Conservation (phyloP, 495 filamentous ascomycete species). For the Penicillium tannophilum region DNA sequence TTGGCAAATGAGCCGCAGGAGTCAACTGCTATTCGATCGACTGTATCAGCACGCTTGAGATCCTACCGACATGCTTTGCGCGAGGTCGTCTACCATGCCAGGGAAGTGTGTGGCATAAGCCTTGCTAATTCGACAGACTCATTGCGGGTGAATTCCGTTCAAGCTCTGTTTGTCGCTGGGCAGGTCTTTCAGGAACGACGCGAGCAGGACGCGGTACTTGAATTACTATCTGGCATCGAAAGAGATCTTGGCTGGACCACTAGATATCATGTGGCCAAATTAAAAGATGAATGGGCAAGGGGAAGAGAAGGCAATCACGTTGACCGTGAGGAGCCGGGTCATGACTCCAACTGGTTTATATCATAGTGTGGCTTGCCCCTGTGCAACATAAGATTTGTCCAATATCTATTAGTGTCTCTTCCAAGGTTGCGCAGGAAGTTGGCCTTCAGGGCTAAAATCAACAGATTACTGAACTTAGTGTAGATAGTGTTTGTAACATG, state of each 20-base stretch:
- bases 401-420: too few relatives aligned
- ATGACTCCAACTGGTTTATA: constrained; percentile 4
- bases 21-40: constrained; percentile 29
- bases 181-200: constrained; percentile 22
- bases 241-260: constrained; percentile 27
- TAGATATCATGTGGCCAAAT: constrained; percentile 22
- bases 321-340: constrained; percentile 12
- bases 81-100: constrained; percentile 19
- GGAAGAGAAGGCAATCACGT: constrained; percentile 12
- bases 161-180: constrained; percentile 29
- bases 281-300: constrained; percentile 56
- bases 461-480: too few relatives aligned
- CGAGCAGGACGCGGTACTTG: constrained; percentile 25
- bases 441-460: too few relatives aligned
- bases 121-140: constrained; percentile 24
- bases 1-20: constrained; percentile 28
- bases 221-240: constrained; percentile 24
- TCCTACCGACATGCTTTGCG: constrained; percentile 20
- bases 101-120: constrained; percentile 28
- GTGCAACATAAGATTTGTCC: too few relatives aligned
- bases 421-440: too few relatives aligned
- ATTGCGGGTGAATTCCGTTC: constrained; percentile 23
- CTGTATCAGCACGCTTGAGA: constrained; percentile 24
- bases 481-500: too few relatives aligned
- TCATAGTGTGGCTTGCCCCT: not conserved